Evolutionary conservation across 495 filamentous ascomycete genomes (phyloP).

Genomic region (Aspergillus affinis): DNA sequence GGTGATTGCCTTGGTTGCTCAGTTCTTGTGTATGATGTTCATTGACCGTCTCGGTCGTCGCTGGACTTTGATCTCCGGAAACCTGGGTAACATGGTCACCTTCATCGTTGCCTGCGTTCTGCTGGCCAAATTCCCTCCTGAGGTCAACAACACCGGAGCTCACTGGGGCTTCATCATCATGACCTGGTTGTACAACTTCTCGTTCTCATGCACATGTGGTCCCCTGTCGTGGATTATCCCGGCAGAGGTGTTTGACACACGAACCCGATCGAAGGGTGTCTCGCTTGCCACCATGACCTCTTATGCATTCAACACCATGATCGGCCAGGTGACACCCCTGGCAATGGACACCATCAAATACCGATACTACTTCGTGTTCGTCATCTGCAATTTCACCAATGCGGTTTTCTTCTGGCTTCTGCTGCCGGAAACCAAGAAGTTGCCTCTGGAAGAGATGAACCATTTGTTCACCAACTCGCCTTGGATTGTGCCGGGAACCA

Average conservation of each 20-base stretch:
- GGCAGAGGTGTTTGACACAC: conserved; percentile 69
- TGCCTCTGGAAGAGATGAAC: conserved; percentile 71
- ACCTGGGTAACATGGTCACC: conserved; percentile 61
- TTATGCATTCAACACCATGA: conserved; percentile 74
- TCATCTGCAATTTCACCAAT: conserved; percentile 54
- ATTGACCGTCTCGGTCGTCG: conserved; percentile 67
- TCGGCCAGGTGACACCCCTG: conserved; percentile 65
- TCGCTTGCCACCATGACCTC: conserved; percentile 64
- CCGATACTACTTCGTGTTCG: conserved; percentile 57
- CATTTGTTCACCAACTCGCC: conserved; percentile 68
- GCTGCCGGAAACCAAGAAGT: conserved; percentile 63
- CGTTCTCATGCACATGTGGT: conserved; percentile 63
- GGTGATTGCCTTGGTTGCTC: conserved; percentile 63
- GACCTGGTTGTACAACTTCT: conserved; percentile 71
- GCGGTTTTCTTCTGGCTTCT: conserved; percentile 64
- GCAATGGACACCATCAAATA: conserved; percentile 55
- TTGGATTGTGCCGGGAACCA: conserved; percentile 56
- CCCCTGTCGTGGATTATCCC: conserved; percentile 65
- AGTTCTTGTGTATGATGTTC: conserved; percentile 65
- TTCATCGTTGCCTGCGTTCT: conserved; percentile 51
- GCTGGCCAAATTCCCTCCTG: conserved; percentile 56
- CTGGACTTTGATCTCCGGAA: conserved; percentile 63
- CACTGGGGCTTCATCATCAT: conserved; percentile 73
- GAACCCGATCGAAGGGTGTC: conserved; percentile 64
- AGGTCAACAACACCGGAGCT: conserved; percentile 52